Percentiles rank a stretch among this genome's conserved stretches.
These are phyloP conservation scores for Aureobasidium sp. DNA, from an alignment of 2,329 filamentous ascomycete species.

Conservation along the genomic window DNA sequence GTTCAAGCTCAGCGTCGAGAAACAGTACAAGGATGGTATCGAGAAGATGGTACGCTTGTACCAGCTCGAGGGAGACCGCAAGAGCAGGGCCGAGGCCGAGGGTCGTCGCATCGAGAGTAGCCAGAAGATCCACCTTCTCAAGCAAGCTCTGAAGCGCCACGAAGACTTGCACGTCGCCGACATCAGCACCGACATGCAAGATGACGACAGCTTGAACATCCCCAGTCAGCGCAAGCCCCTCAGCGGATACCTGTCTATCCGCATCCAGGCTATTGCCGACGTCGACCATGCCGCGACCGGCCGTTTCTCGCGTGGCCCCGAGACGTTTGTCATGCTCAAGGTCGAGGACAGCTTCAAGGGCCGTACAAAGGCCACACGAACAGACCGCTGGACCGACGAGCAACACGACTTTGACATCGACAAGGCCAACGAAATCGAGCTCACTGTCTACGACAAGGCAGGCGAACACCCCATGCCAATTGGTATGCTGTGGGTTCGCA, in stretches of 20 bases:
- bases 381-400: constrained; percentile 86
- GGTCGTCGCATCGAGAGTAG: constrained; percentile 87
- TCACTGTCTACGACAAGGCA: constrained; percentile 95
- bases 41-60: constrained; percentile 99
- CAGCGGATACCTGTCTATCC: constrained; percentile 79
- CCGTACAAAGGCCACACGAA: constrained; percentile 75
- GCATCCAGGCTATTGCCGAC: constrained; percentile 82
- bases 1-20: constrained; percentile 97
- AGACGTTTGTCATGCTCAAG: constrained; percentile 94
- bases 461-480: constrained; percentile 84
- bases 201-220: constrained; percentile 93
- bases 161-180: constrained; percentile 88
- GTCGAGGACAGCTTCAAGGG: constrained; percentile 91
- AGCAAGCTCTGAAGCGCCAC: constrained; percentile 92
- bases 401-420: constrained; percentile 88
- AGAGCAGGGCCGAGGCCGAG: constrained; percentile 89
- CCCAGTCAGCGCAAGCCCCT: constrained; percentile 95
- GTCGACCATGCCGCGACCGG: constrained; percentile 83
- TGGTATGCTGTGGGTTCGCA: constrained; percentile 89
- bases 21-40: constrained; percentile 97
- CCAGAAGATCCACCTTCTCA: constrained; percentile 92
- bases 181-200: constrained; percentile 70
- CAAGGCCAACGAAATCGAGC: constrained; percentile 96
- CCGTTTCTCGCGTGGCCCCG: constrained; percentile 79
- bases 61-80: constrained; percentile 92